Evolutionary conservation across 148 eudicot genomes (phyloP).

Genomic region (Drosera capensis): DNA sequence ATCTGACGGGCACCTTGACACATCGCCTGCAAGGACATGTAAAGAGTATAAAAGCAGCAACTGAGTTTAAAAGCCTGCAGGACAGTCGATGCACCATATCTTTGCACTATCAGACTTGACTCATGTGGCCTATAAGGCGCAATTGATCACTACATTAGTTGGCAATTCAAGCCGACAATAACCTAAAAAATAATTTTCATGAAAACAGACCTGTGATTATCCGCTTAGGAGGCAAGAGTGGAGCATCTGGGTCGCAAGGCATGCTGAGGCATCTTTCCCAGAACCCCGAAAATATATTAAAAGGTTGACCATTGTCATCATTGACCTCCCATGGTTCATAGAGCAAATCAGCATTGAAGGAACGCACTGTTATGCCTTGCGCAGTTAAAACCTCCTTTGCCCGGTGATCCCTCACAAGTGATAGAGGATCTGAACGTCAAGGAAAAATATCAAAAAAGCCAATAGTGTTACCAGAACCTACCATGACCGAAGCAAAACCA

Average conservation of each 20-base stretch:
- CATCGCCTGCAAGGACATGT: slow-evolving; percentile 38
- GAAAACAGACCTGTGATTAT: slow-evolving; percentile 53
- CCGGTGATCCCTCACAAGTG: slow-evolving; percentile 91
- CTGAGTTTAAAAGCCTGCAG: no score
- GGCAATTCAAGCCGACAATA: neutral
- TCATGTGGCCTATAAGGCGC: no score
- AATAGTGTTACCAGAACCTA: slow-evolving; percentile 3
- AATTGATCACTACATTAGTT: neutral
- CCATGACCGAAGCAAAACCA: neutral
- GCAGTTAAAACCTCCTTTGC: slow-evolving; percentile 71
- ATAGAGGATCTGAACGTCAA: slow-evolving; percentile 60
- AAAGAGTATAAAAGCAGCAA: neutral
- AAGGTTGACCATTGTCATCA: slow-evolving; percentile 61
- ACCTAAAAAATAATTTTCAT: neutral
- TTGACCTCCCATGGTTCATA: slow-evolving; percentile 94
- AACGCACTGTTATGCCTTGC: slow-evolving; percentile 58
- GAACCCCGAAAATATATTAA: slow-evolving; percentile 59
- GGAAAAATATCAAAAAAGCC: neutral
- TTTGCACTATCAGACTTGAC: no score
- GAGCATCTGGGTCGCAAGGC: slow-evolving; percentile 95
- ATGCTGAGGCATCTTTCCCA: slow-evolving; percentile 96
- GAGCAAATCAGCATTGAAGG: slow-evolving; percentile 88
- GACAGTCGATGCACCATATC: no score
- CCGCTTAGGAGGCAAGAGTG: slow-evolving; percentile 90
- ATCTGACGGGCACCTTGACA: slow-evolving; percentile 62